phyloP scores from a whole-genome alignment of 345 rosid species.

The Geranium brycei region DNA sequence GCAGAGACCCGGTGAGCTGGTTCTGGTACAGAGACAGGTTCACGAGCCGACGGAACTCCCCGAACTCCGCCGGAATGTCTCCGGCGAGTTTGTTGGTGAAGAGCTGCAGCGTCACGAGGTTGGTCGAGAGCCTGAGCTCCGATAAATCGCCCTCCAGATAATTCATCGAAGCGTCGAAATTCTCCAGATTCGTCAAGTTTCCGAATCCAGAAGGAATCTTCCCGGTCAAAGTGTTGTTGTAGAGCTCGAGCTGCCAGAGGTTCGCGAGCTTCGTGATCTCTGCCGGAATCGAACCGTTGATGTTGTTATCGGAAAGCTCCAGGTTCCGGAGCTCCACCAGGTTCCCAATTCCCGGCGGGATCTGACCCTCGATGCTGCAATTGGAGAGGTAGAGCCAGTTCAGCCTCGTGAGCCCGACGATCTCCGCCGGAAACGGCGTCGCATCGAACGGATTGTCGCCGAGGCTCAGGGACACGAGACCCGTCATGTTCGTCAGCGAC shows the following conservation, averaged over 20 bases:
- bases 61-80: constrained; percentile 28
- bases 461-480: constrained; percentile 20
- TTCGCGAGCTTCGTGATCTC: constrained; percentile 20
- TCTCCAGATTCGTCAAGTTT: constrained; percentile 27
- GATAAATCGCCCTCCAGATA: constrained; percentile 25
- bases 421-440: constrained; percentile 21
- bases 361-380: constrained; percentile 23
- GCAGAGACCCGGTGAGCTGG: constrained; percentile 28
- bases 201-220: constrained; percentile 25
- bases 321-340: constrained; percentile 22
- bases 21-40: constrained; percentile 31
- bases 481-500: constrained; percentile 17
- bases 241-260: constrained; percentile 32
- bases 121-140: constrained; percentile 18
- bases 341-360: constrained; percentile 26
- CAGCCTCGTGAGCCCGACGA: constrained; percentile 20
- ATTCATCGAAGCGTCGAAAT: constrained; percentile 28
- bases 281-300: constrained; percentile 19
- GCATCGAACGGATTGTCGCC: constrained; percentile 29
- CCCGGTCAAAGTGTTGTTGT: constrained; percentile 24
- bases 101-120: constrained; percentile 27
- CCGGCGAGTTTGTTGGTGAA: constrained; percentile 23
- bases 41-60: constrained; percentile 27
- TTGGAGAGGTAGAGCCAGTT: constrained; percentile 27
- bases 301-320: constrained; percentile 21